These are phyloP conservation scores for Ophiosphaerella herpotricha DNA, from an alignment of 2,329 filamentous ascomycete species.

Conservation along the genomic window DNA sequence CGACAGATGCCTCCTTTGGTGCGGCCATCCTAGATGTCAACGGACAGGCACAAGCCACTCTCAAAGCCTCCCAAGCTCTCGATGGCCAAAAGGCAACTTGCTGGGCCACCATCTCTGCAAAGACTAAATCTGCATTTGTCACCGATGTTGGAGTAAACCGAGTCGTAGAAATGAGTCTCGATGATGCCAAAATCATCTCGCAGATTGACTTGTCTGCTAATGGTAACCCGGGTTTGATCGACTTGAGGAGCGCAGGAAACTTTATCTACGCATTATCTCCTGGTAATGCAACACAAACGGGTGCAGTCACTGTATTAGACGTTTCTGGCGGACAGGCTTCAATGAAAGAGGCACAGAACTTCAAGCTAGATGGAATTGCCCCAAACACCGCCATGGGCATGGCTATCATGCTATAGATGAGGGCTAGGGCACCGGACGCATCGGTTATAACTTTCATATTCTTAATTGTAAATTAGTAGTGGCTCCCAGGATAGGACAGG, in stretches of 20 bases:
- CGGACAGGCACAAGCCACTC: constrained; percentile 33
- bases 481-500: no score
- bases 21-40: constrained; percentile 56
- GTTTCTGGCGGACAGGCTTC: constrained; percentile 21
- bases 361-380: constrained; percentile 29
- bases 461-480: no score
- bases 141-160: constrained; percentile 60
- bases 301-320: constrained; percentile 50
- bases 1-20: constrained; percentile 64
- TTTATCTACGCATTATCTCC: constrained; percentile 64
- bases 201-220: constrained; percentile 46
- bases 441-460: no score
- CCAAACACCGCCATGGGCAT: constrained; percentile 44
- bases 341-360: constrained; percentile 47
- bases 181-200: constrained; percentile 54
- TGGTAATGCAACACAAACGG: constrained; percentile 52
- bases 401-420: constrained; percentile 28
- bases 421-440: no score
- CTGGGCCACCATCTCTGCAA: constrained; percentile 59
- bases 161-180: constrained; percentile 60
- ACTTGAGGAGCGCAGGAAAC: constrained; percentile 57
- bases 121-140: constrained; percentile 60
- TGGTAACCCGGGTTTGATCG: constrained; percentile 60
- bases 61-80: constrained; percentile 48
- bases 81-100: constrained; percentile 61